Base-by-base conservation (phyloP, 768 basidiomycete genomes). In the Trametes meyenii region DNA sequence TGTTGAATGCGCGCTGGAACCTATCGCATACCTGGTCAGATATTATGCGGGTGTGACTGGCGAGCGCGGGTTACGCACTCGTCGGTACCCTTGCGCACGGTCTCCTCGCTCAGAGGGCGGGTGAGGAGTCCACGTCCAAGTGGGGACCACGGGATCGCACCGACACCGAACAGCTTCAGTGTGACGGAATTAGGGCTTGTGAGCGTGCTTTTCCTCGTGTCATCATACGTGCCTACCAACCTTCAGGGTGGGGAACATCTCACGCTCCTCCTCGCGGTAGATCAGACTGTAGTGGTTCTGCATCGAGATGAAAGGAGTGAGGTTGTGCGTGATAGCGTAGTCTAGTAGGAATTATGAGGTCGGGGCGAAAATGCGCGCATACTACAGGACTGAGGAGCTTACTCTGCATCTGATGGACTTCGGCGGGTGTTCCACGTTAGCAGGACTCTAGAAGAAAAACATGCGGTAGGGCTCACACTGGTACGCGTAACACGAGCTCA, bases 231-330 rank as follows among this genome's bases (percentile, higher is more conserved):
- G n/a, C n/a, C n/a, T n/a, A n/a, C n/a, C n/a, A n/a, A n/a, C n/a
- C n/a, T 76, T 72, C 40, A 80, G 71, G 2, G 75, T 75, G 0
- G 85, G 85, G 63, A 84, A 79, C 81, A 83, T 82, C 67, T 83
- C 82, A 17, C 78, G 77, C 67, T 84, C 85, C 69, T 87, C 85
- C 69, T 87, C 86, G 43, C 85, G 79, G 67, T 86, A 86, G 43
- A 84, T 46, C 5, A 84, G 75, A 58, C 69, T 80, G 68, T 86
- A 81, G 62, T 83, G 79, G 71, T 87, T 85, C 70, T 87, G 85
- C 85, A 87, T 86, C 13, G 82, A 81, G 71, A 85, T 81, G 73
- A 87, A 86, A 5, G 80, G 81, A 7, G 81, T 82, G 36, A 75
- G 68, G 48, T 73, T 71, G 67, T 80, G 62, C 16, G 50, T 65